phyloP scores from a whole-genome alignment of 2,329 filamentous ascomycete species.

The Fusarium sarcochroum region DNA sequence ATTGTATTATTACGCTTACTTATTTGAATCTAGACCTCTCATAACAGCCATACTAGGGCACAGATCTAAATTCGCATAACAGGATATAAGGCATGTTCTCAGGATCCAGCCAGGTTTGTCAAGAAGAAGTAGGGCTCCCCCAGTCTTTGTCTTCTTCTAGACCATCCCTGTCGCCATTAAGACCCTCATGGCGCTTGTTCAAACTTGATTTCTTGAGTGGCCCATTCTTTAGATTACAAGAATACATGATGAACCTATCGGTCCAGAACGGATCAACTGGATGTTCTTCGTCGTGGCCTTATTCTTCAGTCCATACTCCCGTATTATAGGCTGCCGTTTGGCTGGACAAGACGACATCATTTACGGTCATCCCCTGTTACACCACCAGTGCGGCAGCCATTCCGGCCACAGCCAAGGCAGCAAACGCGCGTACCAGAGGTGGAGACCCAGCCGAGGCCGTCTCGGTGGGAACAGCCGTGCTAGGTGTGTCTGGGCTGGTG shows the following conservation, averaged over 20 bases:
- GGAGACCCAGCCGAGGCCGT: constrained; percentile 1
- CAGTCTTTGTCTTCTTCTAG: neutral
- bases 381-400: neutral
- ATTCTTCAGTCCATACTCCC: neutral
- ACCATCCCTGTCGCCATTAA: neutral
- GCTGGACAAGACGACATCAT: neutral
- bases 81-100: too few species aligned
- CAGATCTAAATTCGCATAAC: too few species aligned
- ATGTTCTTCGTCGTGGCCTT: neutral
- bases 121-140: neutral
- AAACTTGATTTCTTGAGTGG: neutral
- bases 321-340: neutral
- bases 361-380: neutral
- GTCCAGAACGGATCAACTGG: neutral
- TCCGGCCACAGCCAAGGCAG: constrained; percentile 4
- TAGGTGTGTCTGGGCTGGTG: neutral
- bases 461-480: neutral
- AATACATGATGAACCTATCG: neutral
- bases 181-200: neutral
- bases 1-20: neutral
- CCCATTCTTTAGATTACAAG: neutral
- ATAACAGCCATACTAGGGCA: too few species aligned
- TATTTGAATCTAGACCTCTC: too few species aligned
- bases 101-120: neutral
- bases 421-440: neutral